These are phyloP conservation scores for Leccinum subtestaceum DNA, from an alignment of 768 basidiomycete genomes.

Conservation along the genomic window DNA sequence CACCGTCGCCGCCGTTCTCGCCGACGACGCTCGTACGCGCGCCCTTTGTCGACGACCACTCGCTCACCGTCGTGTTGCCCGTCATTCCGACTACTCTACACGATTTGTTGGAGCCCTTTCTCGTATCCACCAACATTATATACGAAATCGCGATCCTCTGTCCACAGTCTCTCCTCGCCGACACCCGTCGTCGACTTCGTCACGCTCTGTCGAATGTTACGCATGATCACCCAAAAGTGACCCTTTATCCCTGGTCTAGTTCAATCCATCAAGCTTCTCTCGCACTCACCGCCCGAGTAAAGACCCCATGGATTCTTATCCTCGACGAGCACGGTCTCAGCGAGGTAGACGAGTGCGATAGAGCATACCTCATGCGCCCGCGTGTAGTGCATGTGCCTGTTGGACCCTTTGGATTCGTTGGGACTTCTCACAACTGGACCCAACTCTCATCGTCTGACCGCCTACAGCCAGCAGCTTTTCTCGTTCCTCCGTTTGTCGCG, in stretches of 20 bases:
- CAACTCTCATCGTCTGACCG: constrained; percentile 31
- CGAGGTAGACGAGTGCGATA: constrained; percentile 32
- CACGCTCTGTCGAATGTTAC: constrained; percentile 28
- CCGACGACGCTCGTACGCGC: neutral
- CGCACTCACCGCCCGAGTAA: constrained; percentile 36
- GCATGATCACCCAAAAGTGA: constrained; percentile 41
- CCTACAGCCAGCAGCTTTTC: constrained; percentile 43
- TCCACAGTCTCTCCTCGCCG: constrained; percentile 35
- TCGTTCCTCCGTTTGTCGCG: constrained; percentile 62
- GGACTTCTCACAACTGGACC: constrained; percentile 24
- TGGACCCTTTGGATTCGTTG: constrained; percentile 40
- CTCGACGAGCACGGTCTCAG: constrained; percentile 47
- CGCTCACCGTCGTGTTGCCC: constrained; percentile 50
- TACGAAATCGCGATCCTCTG: constrained; percentile 49
- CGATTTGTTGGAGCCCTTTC: constrained; percentile 38
- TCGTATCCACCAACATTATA: constrained; percentile 34
- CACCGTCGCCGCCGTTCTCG: neutral
- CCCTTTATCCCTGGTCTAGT: constrained; percentile 34
- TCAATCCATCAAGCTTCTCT: constrained; percentile 29
- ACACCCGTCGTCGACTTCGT: constrained; percentile 38
- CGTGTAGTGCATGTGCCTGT: constrained; percentile 35
- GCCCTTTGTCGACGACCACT: constrained; percentile 25
- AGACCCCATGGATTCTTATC: constrained; percentile 51
- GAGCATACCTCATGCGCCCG: constrained; percentile 42
- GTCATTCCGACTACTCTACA: constrained; percentile 35